These are phyloP conservation scores for Backusella westeae DNA, from an alignment of 192 early-diverging fungal genomes.

Conservation along the genomic window DNA sequence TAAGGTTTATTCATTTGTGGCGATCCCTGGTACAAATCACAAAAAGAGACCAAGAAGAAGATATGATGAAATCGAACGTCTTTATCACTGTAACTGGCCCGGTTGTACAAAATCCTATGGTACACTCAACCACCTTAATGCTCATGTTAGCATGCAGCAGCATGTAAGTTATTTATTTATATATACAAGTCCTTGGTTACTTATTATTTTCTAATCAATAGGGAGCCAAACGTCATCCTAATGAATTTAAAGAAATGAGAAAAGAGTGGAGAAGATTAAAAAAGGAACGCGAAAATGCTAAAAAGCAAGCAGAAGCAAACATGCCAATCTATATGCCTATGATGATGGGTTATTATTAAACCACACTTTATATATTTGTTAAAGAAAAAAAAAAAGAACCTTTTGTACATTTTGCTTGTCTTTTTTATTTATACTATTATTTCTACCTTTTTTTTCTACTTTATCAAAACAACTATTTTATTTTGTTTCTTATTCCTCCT, in stretches of 20 bases:
- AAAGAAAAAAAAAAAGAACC: neutral
- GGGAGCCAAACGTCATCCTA: conserved; percentile 55
- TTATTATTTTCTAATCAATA: neutral
- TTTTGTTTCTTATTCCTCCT: neutral
- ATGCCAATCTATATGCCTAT: conserved; percentile 14
- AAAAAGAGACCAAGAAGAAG: conserved; percentile 57
- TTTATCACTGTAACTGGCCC: conserved; percentile 52
- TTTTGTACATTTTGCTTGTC: neutral
- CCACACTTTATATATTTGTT: neutral
- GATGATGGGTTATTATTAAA: conserved; percentile 1
- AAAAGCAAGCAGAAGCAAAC: conserved; percentile 18
- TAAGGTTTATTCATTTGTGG: conserved; percentile 42
- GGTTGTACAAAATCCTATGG: conserved; percentile 60
- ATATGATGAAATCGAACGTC: conserved; percentile 61
- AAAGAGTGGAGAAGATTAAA: conserved; percentile 55
- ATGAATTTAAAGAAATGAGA: conserved; percentile 57
- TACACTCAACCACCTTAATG: conserved; percentile 60
- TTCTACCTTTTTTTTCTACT: neutral
- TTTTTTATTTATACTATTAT: neutral
- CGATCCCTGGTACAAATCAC: conserved; percentile 49
- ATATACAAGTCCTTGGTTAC: neutral
- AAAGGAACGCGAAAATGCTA: conserved; percentile 38
- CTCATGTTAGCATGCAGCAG: conserved; percentile 61
- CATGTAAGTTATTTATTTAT: conserved; percentile 34
- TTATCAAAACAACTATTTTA: neutral